Percentiles rank a stretch among this genome's conserved stretches.
Evolutionary conservation across 192 early-diverging fungal genomes (phyloP).

Genomic region (Dispira simplex): DNA sequence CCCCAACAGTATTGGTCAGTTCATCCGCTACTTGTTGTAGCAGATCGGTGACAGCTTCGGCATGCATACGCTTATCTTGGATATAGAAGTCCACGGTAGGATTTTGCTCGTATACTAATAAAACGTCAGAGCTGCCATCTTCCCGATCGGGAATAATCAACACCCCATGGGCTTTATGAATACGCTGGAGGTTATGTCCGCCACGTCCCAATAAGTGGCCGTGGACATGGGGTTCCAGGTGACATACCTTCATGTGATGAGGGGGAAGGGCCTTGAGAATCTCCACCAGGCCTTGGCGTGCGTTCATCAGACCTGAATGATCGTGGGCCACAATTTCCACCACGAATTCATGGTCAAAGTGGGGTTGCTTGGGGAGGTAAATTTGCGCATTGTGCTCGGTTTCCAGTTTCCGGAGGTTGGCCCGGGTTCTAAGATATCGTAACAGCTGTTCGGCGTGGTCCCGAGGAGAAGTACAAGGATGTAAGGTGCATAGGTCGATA

Average conservation of each 20-base stretch:
- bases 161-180: conserved; percentile 45
- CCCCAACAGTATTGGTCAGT: conserved; percentile 41
- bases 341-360: conserved; percentile 29
- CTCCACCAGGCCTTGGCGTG: conserved; percentile 32
- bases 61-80: conserved; percentile 33
- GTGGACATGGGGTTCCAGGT: conserved; percentile 67
- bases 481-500: conserved; percentile 43
- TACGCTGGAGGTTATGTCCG: conserved; percentile 41
- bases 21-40: conserved; percentile 41
- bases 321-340: conserved; percentile 69
- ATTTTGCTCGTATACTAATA: conserved; percentile 63
- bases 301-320: conserved; percentile 40
- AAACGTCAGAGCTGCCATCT: conserved; percentile 51
- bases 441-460: conserved; percentile 48
- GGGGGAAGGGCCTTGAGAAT: conserved; percentile 40
- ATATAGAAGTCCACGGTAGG: conserved; percentile 22
- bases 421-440: conserved; percentile 59
- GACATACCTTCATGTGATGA: conserved; percentile 42
- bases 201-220: conserved; percentile 45
- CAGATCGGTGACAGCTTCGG: conserved; percentile 31
- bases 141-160: conserved; percentile 59
- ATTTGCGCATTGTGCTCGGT: conserved; percentile 43
- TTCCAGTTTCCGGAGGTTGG: conserved; percentile 64
- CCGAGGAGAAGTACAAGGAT: conserved; percentile 29
- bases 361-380: conserved; percentile 29